Evolutionary conservation across 495 filamentous ascomycete genomes (phyloP).

Genomic region (Hamigera avellanea): DNA sequence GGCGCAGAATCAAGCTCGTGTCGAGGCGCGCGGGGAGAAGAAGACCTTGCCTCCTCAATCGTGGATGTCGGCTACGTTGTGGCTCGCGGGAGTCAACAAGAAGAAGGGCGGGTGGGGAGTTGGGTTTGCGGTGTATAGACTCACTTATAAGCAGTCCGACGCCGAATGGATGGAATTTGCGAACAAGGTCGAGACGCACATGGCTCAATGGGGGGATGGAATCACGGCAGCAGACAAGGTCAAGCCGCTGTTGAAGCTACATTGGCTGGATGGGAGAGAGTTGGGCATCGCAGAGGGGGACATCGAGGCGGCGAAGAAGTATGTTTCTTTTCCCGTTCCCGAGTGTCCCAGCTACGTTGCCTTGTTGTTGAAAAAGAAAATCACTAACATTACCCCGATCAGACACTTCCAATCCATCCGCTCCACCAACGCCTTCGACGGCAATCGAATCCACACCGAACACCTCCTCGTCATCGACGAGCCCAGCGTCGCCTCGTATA

Average conservation of each 20-base stretch:
- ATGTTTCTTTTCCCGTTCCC: background rate
- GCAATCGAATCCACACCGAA: slow-evolving; percentile 1
- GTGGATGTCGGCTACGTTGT: slow-evolving; percentile 7
- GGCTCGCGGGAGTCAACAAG: background rate
- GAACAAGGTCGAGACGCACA: slow-evolving; percentile 13
- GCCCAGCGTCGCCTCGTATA: slow-evolving; percentile 14
- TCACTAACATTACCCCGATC: slow-evolving; percentile 1
- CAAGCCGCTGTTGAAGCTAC: slow-evolving; percentile 14
- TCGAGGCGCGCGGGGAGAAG: slow-evolving; percentile 9
- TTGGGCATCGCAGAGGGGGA: slow-evolving; percentile 15
- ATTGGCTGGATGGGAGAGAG: slow-evolving; percentile 23
- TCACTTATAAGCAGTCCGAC: slow-evolving; percentile 15
- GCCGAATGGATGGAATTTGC: slow-evolving; percentile 15
- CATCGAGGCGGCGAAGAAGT: slow-evolving; percentile 19
- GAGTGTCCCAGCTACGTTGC: too few relatives aligned
- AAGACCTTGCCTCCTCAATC: slow-evolving; percentile 10
- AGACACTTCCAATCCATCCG: slow-evolving; percentile 10
- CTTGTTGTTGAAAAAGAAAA: background rate
- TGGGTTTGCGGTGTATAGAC: slow-evolving; percentile 22
- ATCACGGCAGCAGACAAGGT: slow-evolving; percentile 11
- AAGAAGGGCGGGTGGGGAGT: background rate
- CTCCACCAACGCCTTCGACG: background rate
- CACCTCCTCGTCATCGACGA: slow-evolving; percentile 14
- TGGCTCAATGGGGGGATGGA: slow-evolving; percentile 17
- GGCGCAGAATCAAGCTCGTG: slow-evolving; percentile 8